Conservation (phyloP, 306 rosid genomes). For the Begonia loranthoides region DNA sequence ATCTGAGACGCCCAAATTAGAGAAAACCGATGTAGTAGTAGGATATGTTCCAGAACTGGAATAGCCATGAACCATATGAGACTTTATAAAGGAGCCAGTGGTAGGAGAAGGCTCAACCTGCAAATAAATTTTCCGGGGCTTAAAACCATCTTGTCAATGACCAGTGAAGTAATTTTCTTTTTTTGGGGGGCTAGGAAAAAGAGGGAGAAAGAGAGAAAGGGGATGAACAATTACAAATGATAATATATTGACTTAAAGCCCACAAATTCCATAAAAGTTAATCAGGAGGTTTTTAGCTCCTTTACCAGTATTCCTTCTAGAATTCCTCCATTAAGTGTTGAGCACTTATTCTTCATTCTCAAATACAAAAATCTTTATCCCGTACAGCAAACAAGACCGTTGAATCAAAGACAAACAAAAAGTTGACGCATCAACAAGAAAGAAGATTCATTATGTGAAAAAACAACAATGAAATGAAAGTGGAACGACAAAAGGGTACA, state of each 20-base stretch:
- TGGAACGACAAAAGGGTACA: not conserved
- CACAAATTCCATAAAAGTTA: not conserved
- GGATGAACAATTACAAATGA: not conserved
- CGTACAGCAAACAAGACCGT: not conserved
- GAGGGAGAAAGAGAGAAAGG: not conserved
- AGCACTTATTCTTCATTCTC: not conserved
- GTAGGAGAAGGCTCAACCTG: constrained; percentile 95
- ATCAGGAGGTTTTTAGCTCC: not conserved
- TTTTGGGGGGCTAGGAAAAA: too few relatives aligned
- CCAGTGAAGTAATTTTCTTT: too few relatives aligned
- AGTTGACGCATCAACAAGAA: not conserved
- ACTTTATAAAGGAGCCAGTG: constrained; percentile 58
- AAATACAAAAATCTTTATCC: not conserved
- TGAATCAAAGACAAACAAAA: not conserved
- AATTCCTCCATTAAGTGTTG: too few relatives aligned
- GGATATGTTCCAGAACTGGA: constrained; percentile 28
- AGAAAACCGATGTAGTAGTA: constrained; percentile 24
- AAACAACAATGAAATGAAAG: not conserved
- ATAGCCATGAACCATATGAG: constrained; percentile 33
- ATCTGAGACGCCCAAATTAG: constrained; percentile 24
- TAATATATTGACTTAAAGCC: not conserved
- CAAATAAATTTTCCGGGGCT: constrained; percentile 11
- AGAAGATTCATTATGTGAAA: not conserved
- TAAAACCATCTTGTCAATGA: too few relatives aligned
- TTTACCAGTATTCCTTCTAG: not conserved